A percentile compares a stretch with the other conserved stretches of the same genome.
Conservation (phyloP, 352 stramenopile species). For the Phytophthora cactorum region DNA sequence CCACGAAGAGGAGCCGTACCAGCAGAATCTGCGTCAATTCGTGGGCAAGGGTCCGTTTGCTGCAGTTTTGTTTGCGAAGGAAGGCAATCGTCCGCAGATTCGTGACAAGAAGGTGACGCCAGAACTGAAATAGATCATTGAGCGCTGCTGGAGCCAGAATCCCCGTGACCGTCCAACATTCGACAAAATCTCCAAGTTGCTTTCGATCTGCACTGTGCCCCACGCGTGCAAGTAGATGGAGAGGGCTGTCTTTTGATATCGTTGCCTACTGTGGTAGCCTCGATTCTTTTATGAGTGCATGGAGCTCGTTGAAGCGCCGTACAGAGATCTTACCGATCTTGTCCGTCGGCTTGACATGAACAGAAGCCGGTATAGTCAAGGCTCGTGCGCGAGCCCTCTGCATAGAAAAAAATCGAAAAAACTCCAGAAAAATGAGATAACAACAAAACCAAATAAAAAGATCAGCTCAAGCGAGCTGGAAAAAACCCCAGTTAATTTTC, state of each 20-base stretch:
- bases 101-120: constrained; percentile 35
- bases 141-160: constrained; percentile 28
- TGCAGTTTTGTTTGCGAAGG: constrained; percentile 36
- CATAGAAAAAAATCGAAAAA: constrained; percentile 6
- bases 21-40: constrained; percentile 41
- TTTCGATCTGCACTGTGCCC: constrained; percentile 30
- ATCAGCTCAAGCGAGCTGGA: constrained; percentile 24
- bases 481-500: constrained; percentile 8
- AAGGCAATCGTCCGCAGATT: constrained; percentile 31
- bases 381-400: constrained; percentile 5
- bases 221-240: constrained; percentile 28
- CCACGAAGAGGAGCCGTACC: constrained; percentile 52
- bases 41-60: constrained; percentile 43
- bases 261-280: constrained; percentile 8
- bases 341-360: constrained; percentile 37
- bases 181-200: constrained; percentile 24
- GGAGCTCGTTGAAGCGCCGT: constrained; percentile 29
- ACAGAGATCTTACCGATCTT: constrained; percentile 33
- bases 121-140: constrained; percentile 24
- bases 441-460: constrained; percentile 17
- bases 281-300: constrained; percentile 30
- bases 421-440: constrained; percentile 26
- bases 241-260: constrained; percentile 14
- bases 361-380: constrained; percentile 29
- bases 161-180: constrained; percentile 31